Percentiles rank a stretch among this genome's conserved stretches.
Evolutionary conservation across 2,329 filamentous ascomycete genomes (phyloP).

Genomic region (Thielaviopsis euricoi): DNA sequence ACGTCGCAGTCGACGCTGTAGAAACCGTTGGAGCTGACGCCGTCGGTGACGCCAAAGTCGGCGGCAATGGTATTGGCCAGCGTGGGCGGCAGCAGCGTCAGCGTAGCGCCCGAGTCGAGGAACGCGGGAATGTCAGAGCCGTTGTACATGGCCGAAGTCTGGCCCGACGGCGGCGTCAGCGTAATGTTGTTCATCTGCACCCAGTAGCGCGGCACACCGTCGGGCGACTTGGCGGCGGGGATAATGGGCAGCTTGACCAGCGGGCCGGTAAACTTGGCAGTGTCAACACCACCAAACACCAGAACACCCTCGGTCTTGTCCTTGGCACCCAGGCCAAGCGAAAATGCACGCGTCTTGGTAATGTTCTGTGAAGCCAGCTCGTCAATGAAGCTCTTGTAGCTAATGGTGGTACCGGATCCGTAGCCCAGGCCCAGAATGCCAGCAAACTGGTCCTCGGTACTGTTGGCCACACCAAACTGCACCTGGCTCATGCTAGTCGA

Average conservation of each 20-base stretch:
- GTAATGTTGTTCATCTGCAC: slow-evolving; percentile 29
- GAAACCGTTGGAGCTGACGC: slow-evolving; percentile 25
- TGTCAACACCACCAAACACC: slow-evolving; percentile 52
- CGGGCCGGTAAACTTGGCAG: slow-evolving; percentile 42
- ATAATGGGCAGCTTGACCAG: slow-evolving; percentile 47
- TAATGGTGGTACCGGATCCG: slow-evolving; percentile 28
- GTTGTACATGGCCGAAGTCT: slow-evolving; percentile 19
- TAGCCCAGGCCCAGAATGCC: slow-evolving; percentile 65
- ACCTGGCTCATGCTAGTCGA: slow-evolving; percentile 30
- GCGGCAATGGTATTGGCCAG: slow-evolving; percentile 33
- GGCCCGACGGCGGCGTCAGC: slow-evolving; percentile 22
- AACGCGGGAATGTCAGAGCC: slow-evolving; percentile 37
- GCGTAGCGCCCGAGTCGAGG: slow-evolving; percentile 53
- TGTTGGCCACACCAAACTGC: slow-evolving; percentile 49
- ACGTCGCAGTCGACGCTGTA: slow-evolving; percentile 30
- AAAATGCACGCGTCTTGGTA: slow-evolving; percentile 46
- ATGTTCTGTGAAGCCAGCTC: slow-evolving; percentile 31
- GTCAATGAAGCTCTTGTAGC: slow-evolving; percentile 36
- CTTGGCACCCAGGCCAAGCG: slow-evolving; percentile 47
- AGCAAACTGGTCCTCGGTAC: slow-evolving; percentile 29
- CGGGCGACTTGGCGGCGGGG: slow-evolving; percentile 36
- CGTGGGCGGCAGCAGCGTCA: slow-evolving; percentile 46
- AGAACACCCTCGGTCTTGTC: slow-evolving; percentile 43
- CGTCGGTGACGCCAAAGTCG: slow-evolving; percentile 28
- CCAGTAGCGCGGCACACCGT: slow-evolving; percentile 36